Percentiles rank a stretch among this genome's conserved stretches.
Evolutionary conservation across 495 filamentous ascomycete genomes (phyloP).

Genomic region (Lepidopterella palustris): DNA sequence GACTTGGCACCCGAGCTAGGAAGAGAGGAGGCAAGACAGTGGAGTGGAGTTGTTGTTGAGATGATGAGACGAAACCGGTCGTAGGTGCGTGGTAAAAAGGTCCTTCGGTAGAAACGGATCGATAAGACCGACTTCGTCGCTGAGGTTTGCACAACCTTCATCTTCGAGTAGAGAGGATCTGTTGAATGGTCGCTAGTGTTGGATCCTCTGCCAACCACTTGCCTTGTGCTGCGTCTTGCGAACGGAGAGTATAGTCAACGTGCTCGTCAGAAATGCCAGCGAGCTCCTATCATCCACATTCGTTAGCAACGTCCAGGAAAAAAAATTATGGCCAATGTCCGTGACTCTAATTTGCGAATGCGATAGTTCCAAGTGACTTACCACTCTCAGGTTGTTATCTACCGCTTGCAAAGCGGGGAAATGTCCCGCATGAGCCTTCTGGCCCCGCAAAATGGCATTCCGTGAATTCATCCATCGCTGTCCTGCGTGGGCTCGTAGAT

Average conservation of each 20-base stretch:
- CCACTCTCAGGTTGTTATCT: constrained; percentile 55
- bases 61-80: not conserved
- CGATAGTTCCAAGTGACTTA: constrained; percentile 37
- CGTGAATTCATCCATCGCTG: constrained; percentile 75
- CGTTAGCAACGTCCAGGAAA: not conserved
- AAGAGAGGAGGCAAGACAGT: not conserved
- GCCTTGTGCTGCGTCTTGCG: constrained; percentile 32
- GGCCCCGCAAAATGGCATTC: constrained; percentile 57
- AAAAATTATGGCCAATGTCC: not conserved
- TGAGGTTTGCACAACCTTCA: not conserved
- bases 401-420: constrained; percentile 51
- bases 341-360: not conserved
- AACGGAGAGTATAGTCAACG: constrained; percentile 35
- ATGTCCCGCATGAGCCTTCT: constrained; percentile 53
- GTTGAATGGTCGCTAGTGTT: constrained; percentile 26
- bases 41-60: not conserved
- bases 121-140: not conserved
- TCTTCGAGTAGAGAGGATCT: constrained; percentile 21
- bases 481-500: constrained; percentile 69
- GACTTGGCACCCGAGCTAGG: not conserved
- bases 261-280: constrained; percentile 35
- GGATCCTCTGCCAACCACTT: constrained; percentile 40
- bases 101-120: not conserved
- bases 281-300: constrained; percentile 30
- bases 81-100: not conserved